A percentile compares a stretch with the other conserved stretches of the same genome.
Conservation (phyloP, 2,329 filamentous ascomycete genomes). For the Hymenoscyphus fraxineus region DNA sequence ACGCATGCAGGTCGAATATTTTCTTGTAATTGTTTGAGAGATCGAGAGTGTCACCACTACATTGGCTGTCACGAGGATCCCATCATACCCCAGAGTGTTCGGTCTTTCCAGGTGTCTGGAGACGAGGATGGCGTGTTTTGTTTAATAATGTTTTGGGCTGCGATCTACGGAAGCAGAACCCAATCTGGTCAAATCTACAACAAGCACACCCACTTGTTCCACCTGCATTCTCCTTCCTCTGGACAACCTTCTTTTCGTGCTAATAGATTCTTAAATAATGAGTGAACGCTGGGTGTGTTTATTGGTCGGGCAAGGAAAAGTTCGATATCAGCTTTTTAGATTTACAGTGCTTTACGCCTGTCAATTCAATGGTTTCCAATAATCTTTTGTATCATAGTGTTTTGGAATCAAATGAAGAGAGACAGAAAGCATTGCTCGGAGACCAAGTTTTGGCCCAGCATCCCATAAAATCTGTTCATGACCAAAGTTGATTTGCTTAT, state of each 20-base stretch:
- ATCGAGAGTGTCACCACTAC: constrained; percentile 36
- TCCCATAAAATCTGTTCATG: background rate
- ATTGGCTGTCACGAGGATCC: constrained; percentile 31
- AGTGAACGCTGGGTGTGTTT: constrained; percentile 27
- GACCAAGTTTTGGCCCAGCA: constrained; percentile 29
- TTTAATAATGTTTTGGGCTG: constrained; percentile 4
- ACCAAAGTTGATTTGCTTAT: background rate
- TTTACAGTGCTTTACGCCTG: constrained; percentile 9
- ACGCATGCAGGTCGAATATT: constrained; percentile 37
- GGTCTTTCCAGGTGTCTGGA: constrained; percentile 34
- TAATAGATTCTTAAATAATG: constrained; percentile 17
- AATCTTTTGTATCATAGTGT: constrained; percentile 12
- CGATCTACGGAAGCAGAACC: background rate
- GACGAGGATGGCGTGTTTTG: constrained; percentile 12
- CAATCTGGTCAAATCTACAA: constrained; percentile 16
- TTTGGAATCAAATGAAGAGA: constrained; percentile 13
- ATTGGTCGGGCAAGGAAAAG: constrained; percentile 20
- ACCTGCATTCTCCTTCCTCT: constrained; percentile 11
- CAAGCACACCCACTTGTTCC: constrained; percentile 20
- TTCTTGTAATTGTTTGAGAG: constrained; percentile 43
- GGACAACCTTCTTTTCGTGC: constrained; percentile 7
- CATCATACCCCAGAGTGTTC: constrained; percentile 38
- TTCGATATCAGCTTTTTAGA: constrained; percentile 2
- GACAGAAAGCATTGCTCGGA: constrained; percentile 25
- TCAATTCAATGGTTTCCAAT: constrained; percentile 10